Evolutionary conservation across 1,284 basidiomycete species (phyloP), one percentile per base, ranked within the genome.

Genomic region (Psilocybe mexicana): DNA sequence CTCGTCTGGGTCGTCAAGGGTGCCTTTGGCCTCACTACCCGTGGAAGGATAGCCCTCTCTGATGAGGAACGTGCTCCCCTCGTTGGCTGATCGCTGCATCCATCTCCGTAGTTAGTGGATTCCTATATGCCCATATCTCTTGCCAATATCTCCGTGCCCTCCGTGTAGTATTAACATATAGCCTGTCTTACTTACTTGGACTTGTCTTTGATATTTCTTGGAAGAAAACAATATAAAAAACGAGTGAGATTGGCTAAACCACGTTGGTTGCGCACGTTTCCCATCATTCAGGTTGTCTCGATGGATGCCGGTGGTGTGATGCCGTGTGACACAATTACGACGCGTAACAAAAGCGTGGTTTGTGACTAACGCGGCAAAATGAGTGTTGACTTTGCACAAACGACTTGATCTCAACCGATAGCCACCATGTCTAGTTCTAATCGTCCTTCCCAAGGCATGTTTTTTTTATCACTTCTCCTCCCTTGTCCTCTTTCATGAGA

Each of bases 41-140:
- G 74, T 54, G 75, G 79, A 33, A 74, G 74, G 14, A 76, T 87
- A 55, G 75, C 86, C 46, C 79, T 94, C 52, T 81, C 84, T 63
- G 94, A 96, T 67, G 92, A 93, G 70, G 94, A 97, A 75, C 83
- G 92, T 56, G 90, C 88, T 23, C 93, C 94, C 10, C 84, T 96
- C 58, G 75, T 90, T 48, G 78, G 79, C 14, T 71, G 58, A 71
- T 47, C 26, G 1, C 12, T 33, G 4, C 8, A 33, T 33, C 8
- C 8, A 33, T 8, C 30, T 4, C 30, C 4, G 30, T 33, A 33
- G 30, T n/a, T 33, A 25, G 24, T 25, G 25, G 25, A 48, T 57
- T 28, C 12, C 7, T 43, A 52, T 43, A 46, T 46, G 30, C 30
- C 30, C 28, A 46, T 46, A 23, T 14, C 28, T 25, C 26, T 1